Evolutionary conservation across 805 yeast genomes (phyloP), one percentile per base, ranked within the genome.

Genomic region (Lachancea meyersii): DNA sequence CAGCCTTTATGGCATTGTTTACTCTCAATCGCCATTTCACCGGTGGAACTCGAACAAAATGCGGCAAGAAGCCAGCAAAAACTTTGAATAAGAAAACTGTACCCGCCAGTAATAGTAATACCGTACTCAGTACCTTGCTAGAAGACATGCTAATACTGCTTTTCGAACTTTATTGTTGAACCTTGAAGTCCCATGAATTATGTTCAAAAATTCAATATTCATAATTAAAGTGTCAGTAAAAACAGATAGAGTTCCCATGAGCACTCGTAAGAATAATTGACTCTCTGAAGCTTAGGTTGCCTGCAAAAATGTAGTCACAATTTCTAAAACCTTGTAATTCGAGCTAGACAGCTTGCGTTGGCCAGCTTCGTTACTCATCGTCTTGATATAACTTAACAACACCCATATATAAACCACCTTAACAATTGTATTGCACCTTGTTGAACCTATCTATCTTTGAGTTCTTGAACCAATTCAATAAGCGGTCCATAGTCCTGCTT

Each of bases 401-500:
- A 10, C 28, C 28, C 28, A 26, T 26, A 26, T 26, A 10, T 26
- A 26, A 26, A 26, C 13, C 4, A 26, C 28, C 28, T 6, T 5
- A 14, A 30, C 19, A 14, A 30, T 10, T 5, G 16, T 5, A 14
- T 5, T 14, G 32, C 32, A 38, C 20, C 32, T 17, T 30, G 9
- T 5, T 14, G 22, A 13, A 28, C 22, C 13, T 35, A 60, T 50
- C 64, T 57, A 42, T 59, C 63, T 40, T 61, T 56, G 51, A 69
- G 52, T 48, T 69, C 74, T 44, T 61, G 60, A 14, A 88, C 93
- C 53, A 93, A 71, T 57, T 87, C 96, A 48, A 82, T 82, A 51
- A 93, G 69, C 1, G 98, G 98, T 31, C 97, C 98, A 57, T 78
- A 87, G 65, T 93, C 98, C 53, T 83, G 83, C 31, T 75, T 71